These are phyloP conservation scores for Bruguiera parviflora DNA, from an alignment of 345 rosid genomes.

Conservation along the genomic window DNA sequence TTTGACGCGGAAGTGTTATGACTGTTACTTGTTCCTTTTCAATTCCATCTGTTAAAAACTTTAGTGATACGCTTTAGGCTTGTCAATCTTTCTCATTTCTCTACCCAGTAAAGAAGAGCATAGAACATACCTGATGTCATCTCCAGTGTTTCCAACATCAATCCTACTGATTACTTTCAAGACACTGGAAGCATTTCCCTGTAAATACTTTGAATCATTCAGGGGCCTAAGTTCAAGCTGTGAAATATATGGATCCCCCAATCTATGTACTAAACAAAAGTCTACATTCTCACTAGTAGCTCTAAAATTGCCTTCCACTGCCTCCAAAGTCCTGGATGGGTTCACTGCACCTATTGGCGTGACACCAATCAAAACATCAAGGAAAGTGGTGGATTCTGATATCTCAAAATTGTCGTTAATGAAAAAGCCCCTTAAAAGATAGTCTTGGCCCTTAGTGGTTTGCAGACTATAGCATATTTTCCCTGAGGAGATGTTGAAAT, in stretches of 20 bases:
- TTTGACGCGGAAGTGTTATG: too few species aligned
- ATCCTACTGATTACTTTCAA: slow-evolving; percentile 43
- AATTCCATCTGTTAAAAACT: neutral
- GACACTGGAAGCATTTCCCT: slow-evolving; percentile 26
- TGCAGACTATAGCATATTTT: slow-evolving; percentile 52
- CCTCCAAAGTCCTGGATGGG: slow-evolving; percentile 17
- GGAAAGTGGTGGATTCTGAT: slow-evolving; percentile 12
- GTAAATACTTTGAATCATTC: slow-evolving; percentile 31
- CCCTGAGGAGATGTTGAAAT: slow-evolving; percentile 35
- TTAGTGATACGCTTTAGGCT: neutral
- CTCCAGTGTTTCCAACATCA: slow-evolving; percentile 36
- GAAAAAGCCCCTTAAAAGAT: slow-evolving; percentile 49
- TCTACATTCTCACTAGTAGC: slow-evolving; percentile 32
- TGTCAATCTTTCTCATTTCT: neutral
- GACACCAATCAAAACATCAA: slow-evolving; percentile 39
- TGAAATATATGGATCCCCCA: slow-evolving; percentile 49
- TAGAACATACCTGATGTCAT: slow-evolving; percentile 40
- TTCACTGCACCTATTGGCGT: slow-evolving; percentile 36
- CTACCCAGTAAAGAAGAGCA: neutral
- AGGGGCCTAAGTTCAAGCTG: slow-evolving; percentile 52
- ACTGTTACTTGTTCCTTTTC: neutral
- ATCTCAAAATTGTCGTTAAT: slow-evolving; percentile 15
- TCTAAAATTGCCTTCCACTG: slow-evolving; percentile 52
- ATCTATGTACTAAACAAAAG: slow-evolving; percentile 41
- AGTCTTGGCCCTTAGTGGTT: slow-evolving; percentile 31